Evolutionary conservation across 1,284 basidiomycete species (phyloP), one percentile per base, ranked within the genome.

Genomic region (Trametes versicolor): DNA sequence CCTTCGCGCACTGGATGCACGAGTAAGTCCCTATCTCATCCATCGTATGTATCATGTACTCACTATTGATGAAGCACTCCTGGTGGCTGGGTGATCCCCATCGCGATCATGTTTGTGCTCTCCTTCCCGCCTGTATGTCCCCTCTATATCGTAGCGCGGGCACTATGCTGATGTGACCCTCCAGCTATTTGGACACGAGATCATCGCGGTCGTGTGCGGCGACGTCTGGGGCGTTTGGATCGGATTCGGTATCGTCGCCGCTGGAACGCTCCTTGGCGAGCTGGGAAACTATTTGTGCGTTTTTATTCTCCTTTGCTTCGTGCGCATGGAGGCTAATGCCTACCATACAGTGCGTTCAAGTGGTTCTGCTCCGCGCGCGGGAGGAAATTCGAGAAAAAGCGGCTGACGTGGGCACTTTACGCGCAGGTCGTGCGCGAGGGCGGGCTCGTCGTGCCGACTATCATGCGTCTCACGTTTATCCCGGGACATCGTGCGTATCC

Each of bases 31-130:
- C n/a, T 34, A 0, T 12, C 1, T 27, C 8, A 29, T 51, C n/a
- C 19, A 25, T 29, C 7, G 3, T 17, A 9, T 25, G 19, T 0
- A 2, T 8, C 2, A n/a, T 2, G 12, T n/a, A 27, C 45, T 43
- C 21, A 57, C 15, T 12, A 7, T 19, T n/a, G 19, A 19, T 27
- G 25, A 15, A 78, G 77, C 34, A 66, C 76, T 17, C 73, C 73
- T 2, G 75, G 67, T 29, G 95, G 95, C 19, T 97, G 90, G 90
- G 74, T 91, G 13, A 93, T 97, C 49, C 95, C 95, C 1, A 94
- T 96, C 51, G 92, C 79, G 51, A 81, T 95, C 58, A 81, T 94
- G 39, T 91, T 94, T 72, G 80, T 94, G 66, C 86, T 94, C 34
- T 92, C 91, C 0, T 91, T 93, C 75, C 91, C 91, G 65, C 91